Conservation (phyloP, 805 yeast species). For the Metschnikowia baotianmanensis region DNA sequence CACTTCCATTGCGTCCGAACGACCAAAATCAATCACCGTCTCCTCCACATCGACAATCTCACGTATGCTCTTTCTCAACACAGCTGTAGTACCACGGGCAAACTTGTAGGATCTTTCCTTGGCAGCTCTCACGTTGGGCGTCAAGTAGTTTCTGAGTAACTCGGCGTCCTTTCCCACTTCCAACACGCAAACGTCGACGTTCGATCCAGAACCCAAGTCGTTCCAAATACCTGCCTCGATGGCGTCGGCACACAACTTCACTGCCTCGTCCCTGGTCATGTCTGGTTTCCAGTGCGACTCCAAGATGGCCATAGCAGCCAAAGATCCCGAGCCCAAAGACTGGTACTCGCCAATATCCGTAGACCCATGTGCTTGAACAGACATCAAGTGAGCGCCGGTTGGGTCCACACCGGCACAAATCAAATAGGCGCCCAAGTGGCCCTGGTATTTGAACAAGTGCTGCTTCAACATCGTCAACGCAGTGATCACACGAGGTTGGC, state of each 20-base stretch:
- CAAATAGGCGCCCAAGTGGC: conserved; percentile 94
- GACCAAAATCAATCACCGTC: conserved; percentile 44
- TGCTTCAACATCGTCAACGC: conserved; percentile 92
- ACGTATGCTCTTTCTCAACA: conserved; percentile 65
- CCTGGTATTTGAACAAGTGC: conserved; percentile 94
- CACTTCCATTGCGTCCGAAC: conserved; percentile 40
- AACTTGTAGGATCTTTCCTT: conserved; percentile 85
- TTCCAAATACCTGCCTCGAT: conserved; percentile 98
- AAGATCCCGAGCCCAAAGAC: conserved; percentile 92
- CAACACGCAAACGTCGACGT: conserved; percentile 96
- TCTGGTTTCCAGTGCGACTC: conserved; percentile 84
- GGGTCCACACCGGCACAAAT: conserved; percentile 99
- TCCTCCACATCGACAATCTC: conserved; percentile 69
- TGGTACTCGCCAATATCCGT: conserved; percentile 94
- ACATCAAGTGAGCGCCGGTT: conserved; percentile 88
- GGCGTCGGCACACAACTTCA: conserved; percentile 85
- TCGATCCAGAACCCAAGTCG: conserved; percentile 98
- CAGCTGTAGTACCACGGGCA: conserved; percentile 90
- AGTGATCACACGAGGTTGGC: conserved; percentile 91
- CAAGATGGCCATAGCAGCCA: conserved; percentile 97
- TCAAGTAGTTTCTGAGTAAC: conserved; percentile 79
- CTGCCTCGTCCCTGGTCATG: conserved; percentile 84
- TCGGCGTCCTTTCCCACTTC: conserved; percentile 87
- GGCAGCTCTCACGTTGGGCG: conserved; percentile 83
- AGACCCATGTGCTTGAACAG: conserved; percentile 97